Evolutionary conservation across 2,329 filamentous ascomycete genomes (phyloP), one percentile per base, ranked within the genome.

Genomic region (Lasiodiplodia sp.): DNA sequence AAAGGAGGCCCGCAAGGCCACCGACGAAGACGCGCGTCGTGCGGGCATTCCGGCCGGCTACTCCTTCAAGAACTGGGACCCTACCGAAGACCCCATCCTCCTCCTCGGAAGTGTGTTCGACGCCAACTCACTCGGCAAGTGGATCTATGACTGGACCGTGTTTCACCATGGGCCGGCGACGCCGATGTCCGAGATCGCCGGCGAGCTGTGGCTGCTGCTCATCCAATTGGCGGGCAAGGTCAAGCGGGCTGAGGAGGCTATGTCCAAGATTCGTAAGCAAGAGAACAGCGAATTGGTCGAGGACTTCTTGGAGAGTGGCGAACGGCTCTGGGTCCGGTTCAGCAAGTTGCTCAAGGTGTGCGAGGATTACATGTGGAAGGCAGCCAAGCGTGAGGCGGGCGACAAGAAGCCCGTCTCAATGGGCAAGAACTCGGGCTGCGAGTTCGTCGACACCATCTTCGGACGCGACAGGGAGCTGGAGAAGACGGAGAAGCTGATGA

Each of bases 131-230:
- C 87, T 99, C 37, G 96, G 96, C 76, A 97, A 97, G 83, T 99
- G 96, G 96, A 96, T 99, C 77, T 99, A 97, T 82, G 96, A 98
- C 86, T 99, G 96, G 96, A 97, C 96, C 21, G 93, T 97, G 72
- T 97, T 93, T 83, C 90, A 91, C 79, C 90, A 96, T 73, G 93
- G 93, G 47, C 88, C 93, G 16, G 88, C 88, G 51, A 93, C 92
- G 12, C 92, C 94, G 63, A 92, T 97, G 76, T 89, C 94, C 66
- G 94, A 97, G 72, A 90, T 97, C 81, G 94, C 96, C 2, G 96
- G 95, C 73, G 94, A 98, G 76, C 86, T 99, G 67, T 99, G 96
- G 96, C 87, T 98, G 28, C 87, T 97, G 60, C 87, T 98, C 69
- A 98, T 98, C 79, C 92, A 97, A 81, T 86, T 98, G 56, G 92